These are phyloP conservation scores for Vitis hybrid DNA, from an alignment of 177 flowering plant genomes.

Conservation along the genomic window DNA sequence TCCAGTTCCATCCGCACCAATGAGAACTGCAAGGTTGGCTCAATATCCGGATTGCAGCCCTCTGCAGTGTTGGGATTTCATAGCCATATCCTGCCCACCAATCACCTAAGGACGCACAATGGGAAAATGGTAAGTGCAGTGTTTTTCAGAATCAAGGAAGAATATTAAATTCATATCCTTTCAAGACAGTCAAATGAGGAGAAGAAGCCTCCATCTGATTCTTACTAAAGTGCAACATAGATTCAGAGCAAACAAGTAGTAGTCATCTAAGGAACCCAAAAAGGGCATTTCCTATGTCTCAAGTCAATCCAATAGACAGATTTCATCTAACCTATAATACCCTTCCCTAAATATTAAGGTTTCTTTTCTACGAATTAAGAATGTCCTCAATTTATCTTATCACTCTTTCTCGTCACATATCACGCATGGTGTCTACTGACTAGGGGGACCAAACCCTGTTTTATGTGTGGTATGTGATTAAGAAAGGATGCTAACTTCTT, in stretches of 20 bases:
- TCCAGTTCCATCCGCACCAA: slow-evolving; percentile 63
- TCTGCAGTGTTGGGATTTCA: slow-evolving; percentile 52
- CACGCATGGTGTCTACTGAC: not conserved
- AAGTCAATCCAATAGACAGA: no score
- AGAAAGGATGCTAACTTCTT: not conserved
- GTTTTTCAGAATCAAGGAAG: slow-evolving; percentile 5
- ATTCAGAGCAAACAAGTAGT: no score
- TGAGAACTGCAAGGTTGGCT: slow-evolving; percentile 60
- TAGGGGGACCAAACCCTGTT: not conserved
- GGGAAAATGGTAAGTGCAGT: slow-evolving; percentile 1
- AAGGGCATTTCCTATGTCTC: no score
- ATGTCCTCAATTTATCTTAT: not conserved
- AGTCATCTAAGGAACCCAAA: no score
- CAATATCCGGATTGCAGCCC: slow-evolving; percentile 45
- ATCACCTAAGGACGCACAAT: slow-evolving; percentile 34
- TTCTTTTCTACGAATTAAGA: not conserved
- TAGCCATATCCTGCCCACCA: slow-evolving; percentile 66
- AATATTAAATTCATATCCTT: not conserved
- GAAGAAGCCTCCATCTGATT: not conserved
- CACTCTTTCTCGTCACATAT: not conserved
- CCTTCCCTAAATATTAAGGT: not conserved
- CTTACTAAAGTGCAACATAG: not conserved
- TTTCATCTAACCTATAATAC: no score
- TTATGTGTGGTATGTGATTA: not conserved
- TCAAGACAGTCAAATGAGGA: not conserved